Evolutionary conservation across 202 grass and related monocot species (phyloP).

Genomic region (Schoenoplectus tabernaemontani): DNA sequence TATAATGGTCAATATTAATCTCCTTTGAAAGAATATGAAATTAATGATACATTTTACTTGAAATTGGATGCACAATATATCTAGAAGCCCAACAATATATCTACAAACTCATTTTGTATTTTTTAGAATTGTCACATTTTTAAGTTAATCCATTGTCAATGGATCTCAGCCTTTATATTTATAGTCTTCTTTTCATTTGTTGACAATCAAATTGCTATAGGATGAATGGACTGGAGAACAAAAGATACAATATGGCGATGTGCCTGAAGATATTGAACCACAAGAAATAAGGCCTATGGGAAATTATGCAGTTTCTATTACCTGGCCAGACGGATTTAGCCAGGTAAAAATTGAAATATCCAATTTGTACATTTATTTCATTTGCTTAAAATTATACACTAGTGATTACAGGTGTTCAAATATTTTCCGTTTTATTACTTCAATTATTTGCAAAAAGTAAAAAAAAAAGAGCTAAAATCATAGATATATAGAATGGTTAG

Average conservation of each 20-base stretch:
- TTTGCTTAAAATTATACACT: too few species aligned
- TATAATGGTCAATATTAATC: not conserved
- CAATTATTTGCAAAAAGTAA: too few species aligned
- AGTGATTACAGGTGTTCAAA: too few species aligned
- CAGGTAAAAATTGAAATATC: constrained; percentile 47
- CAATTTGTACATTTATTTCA: too few species aligned
- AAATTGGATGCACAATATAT: not conserved
- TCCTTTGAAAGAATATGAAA: not conserved
- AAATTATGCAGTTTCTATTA: constrained; percentile 95
- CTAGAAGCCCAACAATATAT: not conserved
- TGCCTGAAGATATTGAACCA: constrained; percentile 92
- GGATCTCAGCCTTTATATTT: not conserved
- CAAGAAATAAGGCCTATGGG: constrained; percentile 93
- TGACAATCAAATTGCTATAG: constrained; percentile 24
- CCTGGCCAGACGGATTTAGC: constrained; percentile 96
- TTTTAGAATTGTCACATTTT: not conserved
- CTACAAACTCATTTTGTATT: not conserved
- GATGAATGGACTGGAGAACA: constrained; percentile 99
- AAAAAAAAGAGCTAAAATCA: too few species aligned
- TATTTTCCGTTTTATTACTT: too few species aligned
- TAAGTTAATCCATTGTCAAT: not conserved
- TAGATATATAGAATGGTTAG: too few species aligned
- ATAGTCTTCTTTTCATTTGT: not conserved
- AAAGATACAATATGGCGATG: constrained; percentile 73
- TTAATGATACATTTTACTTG: not conserved